Evolutionary conservation across 176 grass and related monocot species (phyloP).

Genomic region (Aegilops speltoides): DNA sequence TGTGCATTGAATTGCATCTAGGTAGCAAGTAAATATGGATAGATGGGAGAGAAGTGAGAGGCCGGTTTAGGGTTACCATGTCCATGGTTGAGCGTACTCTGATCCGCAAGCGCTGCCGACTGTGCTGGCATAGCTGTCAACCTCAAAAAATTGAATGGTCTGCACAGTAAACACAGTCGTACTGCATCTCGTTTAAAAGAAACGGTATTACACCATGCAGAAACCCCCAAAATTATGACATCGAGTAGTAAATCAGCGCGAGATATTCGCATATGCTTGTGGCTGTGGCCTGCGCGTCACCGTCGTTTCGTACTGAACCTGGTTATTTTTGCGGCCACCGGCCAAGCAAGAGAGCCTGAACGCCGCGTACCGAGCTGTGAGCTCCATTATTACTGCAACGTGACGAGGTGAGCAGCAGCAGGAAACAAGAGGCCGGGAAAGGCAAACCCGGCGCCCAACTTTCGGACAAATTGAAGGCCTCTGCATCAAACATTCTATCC

Average conservation of each 20-base stretch:
- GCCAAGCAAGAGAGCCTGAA: no score
- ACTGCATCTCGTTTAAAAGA: not conserved
- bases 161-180: not conserved
- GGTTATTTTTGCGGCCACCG: no score
- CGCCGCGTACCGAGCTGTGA: no score
- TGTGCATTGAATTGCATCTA: conserved; percentile 15
- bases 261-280: no score
- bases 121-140: not conserved
- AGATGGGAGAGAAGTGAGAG: no score
- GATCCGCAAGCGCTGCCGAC: not conserved
- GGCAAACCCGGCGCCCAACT: not conserved
- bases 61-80: not conserved
- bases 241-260: no score
- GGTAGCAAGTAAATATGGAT: no score
- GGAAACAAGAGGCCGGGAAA: not conserved
- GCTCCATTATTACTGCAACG: no score
- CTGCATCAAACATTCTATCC: not conserved
- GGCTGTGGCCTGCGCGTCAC: no score
- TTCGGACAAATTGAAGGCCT: conserved; percentile 1
- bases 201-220: not conserved
- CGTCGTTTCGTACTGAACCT: no score
- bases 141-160: not conserved
- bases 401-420: not conserved
- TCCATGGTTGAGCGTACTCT: not conserved
- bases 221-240: not conserved